These are phyloP conservation scores for Bipolaris zeicola DNA, from an alignment of 2,329 filamentous ascomycete genomes.

Conservation along the genomic window DNA sequence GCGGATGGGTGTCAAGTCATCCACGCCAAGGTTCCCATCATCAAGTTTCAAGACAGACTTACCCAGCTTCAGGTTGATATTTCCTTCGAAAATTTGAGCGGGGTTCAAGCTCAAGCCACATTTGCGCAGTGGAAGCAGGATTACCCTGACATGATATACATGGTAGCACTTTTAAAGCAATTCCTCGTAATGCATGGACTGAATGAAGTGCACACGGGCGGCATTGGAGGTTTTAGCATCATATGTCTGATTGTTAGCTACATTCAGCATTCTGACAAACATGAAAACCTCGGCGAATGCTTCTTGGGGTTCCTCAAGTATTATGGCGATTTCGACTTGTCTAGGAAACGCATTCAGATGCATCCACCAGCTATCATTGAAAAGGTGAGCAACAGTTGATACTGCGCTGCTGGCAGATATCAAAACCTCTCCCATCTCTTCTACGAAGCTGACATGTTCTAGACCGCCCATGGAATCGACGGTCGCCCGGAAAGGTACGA, in stretches of 20 bases:
- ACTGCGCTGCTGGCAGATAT: not conserved
- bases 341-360: slow-evolving; percentile 73
- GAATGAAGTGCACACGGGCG: slow-evolving; percentile 90
- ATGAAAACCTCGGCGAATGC: slow-evolving; percentile 72
- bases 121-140: slow-evolving; percentile 78
- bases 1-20: slow-evolving; percentile 68
- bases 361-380: slow-evolving; percentile 71
- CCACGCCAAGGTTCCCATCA: slow-evolving; percentile 81
- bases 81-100: slow-evolving; percentile 90
- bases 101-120: slow-evolving; percentile 77
- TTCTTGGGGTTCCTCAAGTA: slow-evolving; percentile 88
- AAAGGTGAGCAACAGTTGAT: slow-evolving; percentile 64
- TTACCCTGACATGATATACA: slow-evolving; percentile 82
- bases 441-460: slow-evolving; percentile 12
- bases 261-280: slow-evolving; percentile 67
- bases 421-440: not conserved
- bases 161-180: slow-evolving; percentile 91
- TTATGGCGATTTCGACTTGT: slow-evolving; percentile 82
- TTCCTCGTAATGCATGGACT: slow-evolving; percentile 86
- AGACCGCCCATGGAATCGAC: slow-evolving; percentile 36
- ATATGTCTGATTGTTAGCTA: slow-evolving; percentile 93
- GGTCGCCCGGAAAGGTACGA: slow-evolving; percentile 49
- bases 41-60: slow-evolving; percentile 82
- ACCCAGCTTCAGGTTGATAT: slow-evolving; percentile 88
- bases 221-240: slow-evolving; percentile 90